Evolutionary conservation across 495 filamentous ascomycete species (phyloP), one percentile per base, ranked within the genome.

Genomic region (Penicillium ochrochloron): DNA sequence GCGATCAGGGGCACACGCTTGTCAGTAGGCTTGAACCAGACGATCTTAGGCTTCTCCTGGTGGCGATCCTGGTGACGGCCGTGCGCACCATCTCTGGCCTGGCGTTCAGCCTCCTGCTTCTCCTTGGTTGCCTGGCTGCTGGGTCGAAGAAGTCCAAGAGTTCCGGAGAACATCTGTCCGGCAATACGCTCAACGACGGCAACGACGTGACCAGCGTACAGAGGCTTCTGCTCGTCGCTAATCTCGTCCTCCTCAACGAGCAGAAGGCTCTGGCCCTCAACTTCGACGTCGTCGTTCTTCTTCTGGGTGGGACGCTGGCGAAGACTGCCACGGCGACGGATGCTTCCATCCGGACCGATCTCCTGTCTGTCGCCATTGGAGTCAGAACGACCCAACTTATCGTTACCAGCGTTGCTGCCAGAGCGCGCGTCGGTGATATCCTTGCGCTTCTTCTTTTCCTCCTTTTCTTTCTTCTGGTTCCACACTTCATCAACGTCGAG

Each of bases 401-500:
- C 83, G 72, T 88, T 88, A 46, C 90, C 88, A 69, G 88, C 90
- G 34, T 82, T 90, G 62, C 89, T 89, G 65, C 82, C 82, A 37
- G 87, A 88, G 60, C 95, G 88, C 52, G 92, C 92, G 70, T 97
- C 95, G 25, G 93, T 96, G 62, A 96, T 95, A 71, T 99, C 95
- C 83, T 99, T 99, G 74, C 95, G 91, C 82, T 98, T 98, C 88
- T 99, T 99, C 83, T 99, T 99, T 71, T 99, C 95, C 75, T 99
- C 95, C 73, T 99, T 99, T 75, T 99, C 95, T 25, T 92, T 91
- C 82, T 99, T 99, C 79, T 99, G 95, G 17, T 89, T 86, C 95
- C 95, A 99, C 11, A 99, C 95, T 71, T 99, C 95, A 74, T 98
- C 95, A 3, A 99, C 95, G 73, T 99, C 95, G 31, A 99, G 89